Evolutionary conservation across 495 filamentous ascomycete genomes (phyloP), one percentile per base, ranked within the genome.

Genomic region (Lophiotrema nucula): DNA sequence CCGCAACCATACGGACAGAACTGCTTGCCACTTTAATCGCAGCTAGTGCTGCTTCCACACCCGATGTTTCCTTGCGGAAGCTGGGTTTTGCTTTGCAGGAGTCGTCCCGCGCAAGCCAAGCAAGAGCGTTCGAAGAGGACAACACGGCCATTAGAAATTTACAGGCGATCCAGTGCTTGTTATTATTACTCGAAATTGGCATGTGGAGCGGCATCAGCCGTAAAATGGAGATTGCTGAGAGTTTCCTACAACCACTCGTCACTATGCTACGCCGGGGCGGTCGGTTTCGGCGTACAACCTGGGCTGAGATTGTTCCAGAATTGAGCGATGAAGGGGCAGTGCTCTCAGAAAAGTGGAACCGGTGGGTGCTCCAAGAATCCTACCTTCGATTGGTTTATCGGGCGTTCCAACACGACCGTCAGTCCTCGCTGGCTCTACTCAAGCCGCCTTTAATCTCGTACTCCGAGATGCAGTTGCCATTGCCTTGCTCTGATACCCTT

Each of bases 161-260:
- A 2, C 73, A 78, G 3, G 67, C 78, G 2, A 73, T 83, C 4
- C 84, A 86, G 64, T 76, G 78, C 4, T 76, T 79, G 47, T 70
- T 82, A 13, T 55, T 87, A 22, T 66, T 73, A 1, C 73, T 85
- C 3, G 80, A 85, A 46, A 72, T 86, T 33, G 81, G 81, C 0
- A 71, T 88, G 8, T 88, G 85, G 85, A 85, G 82, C 47, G 85
- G 83, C 1, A 83, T 83, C 53, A 77, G 81, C 42, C 69, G 85
- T n/a, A 83, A 83, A 60, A 86, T 85, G 61, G 85, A 88, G 65
- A 81, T 88, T 33, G 80, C 83, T 2, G 83, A 87, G 55, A 83
- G 82, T 58, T 81, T 80, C 60, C 68, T 74, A 24, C 74, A 79
- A 33, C 73, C 77, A 15, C 57, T 82, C 1, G 58, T 80, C 1